phyloP scores from a whole-genome alignment of 192 early-diverging fungal genomes.

The Podochytrium sp. region DNA sequence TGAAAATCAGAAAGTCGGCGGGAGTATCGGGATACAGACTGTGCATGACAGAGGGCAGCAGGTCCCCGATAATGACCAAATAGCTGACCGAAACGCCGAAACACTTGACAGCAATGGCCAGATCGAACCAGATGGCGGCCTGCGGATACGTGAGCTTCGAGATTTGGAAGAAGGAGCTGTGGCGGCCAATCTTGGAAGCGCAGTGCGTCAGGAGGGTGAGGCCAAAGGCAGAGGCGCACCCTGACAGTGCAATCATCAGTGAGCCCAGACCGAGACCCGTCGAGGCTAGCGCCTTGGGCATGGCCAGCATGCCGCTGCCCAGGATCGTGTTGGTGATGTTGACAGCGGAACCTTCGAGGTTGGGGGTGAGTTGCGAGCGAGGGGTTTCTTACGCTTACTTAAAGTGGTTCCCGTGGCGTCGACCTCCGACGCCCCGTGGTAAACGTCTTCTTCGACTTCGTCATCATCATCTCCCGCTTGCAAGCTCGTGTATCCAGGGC shows the following conservation, averaged over 20 bases:
- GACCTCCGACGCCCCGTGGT: background rate
- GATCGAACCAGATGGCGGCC: conserved; percentile 87
- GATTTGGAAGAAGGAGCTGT: conserved; percentile 88
- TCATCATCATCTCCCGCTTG: conserved; percentile 13
- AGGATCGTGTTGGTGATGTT: conserved; percentile 96
- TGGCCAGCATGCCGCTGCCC: conserved; percentile 96
- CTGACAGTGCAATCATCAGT: conserved; percentile 79
- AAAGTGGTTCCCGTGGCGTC: conserved; percentile 58
- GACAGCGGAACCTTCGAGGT: conserved; percentile 61
- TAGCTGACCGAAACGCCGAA: conserved; percentile 97
- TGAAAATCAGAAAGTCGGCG: conserved; percentile 34
- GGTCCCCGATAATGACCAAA: conserved; percentile 91
- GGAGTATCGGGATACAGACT: conserved; percentile 39
- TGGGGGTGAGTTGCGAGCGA: background rate
- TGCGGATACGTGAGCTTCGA: conserved; percentile 89
- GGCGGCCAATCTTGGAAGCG: conserved; percentile 75
- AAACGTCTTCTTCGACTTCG: conserved; percentile 25
- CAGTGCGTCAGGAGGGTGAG: conserved; percentile 80
- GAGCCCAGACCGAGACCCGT: conserved; percentile 85
- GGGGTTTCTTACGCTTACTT: conserved; percentile 30
- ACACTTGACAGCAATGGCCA: conserved; percentile 98
- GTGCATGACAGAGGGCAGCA: conserved; percentile 67
- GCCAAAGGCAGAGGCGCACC: conserved; percentile 74
- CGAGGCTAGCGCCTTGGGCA: conserved; percentile 88
- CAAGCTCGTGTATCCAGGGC: background rate